A percentile compares a stretch with the other conserved stretches of the same genome.
phyloP scores from a whole-genome alignment of 805 yeast genomes.

The Maudiozyma pseudohumilis region DNA sequence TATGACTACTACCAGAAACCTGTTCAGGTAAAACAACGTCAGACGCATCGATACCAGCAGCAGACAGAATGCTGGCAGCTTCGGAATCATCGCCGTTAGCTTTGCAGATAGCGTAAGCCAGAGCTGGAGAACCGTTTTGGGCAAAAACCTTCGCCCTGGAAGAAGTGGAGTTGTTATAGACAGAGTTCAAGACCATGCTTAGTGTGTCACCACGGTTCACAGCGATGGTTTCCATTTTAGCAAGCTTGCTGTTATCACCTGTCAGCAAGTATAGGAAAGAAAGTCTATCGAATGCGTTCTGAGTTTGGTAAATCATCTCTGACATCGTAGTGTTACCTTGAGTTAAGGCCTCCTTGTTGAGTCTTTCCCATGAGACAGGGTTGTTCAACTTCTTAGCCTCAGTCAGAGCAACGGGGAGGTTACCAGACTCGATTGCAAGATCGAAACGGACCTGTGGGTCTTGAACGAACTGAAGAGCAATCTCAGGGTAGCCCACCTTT shows the following conservation, averaged over 20 bases:
- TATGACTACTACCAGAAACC: constrained; percentile 19
- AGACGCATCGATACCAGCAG: constrained; percentile 54
- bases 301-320: constrained; percentile 82
- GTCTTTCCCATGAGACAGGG: constrained; percentile 63
- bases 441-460: constrained; percentile 96
- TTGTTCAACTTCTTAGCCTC: constrained; percentile 76
- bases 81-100: constrained; percentile 69
- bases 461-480: constrained; percentile 92
- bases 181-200: constrained; percentile 72
- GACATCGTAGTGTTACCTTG: constrained; percentile 85
- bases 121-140: constrained; percentile 70
- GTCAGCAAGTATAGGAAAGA: constrained; percentile 79
- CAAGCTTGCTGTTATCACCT: constrained; percentile 67
- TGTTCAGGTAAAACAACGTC: constrained; percentile 56
- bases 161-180: constrained; percentile 65
- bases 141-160: constrained; percentile 66
- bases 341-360: constrained; percentile 75
- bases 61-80: constrained; percentile 61
- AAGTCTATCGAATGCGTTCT: constrained; percentile 76
- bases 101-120: constrained; percentile 90
- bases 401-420: constrained; percentile 72
- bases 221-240: constrained; percentile 82
- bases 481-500: constrained; percentile 92
- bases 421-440: constrained; percentile 88
- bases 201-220: constrained; percentile 75